Evolutionary conservation across 2,329 filamentous ascomycete species (phyloP).

Genomic region (Cladosporium sp.): DNA sequence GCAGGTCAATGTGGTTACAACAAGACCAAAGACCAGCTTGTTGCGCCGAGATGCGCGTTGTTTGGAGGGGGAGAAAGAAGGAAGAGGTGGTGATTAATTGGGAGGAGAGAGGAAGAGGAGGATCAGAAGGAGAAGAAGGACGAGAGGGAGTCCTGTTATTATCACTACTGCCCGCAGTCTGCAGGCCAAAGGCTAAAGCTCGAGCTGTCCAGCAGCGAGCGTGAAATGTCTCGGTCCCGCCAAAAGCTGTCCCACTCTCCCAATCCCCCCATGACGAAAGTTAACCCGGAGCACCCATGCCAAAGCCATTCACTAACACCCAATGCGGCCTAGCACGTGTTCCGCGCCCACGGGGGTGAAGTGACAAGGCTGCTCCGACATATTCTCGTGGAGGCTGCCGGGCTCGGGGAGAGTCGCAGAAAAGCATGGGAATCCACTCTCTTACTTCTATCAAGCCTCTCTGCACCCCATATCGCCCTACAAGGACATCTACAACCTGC

Average conservation of each 20-base stretch:
- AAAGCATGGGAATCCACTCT: constrained; percentile 4
- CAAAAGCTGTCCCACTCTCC: constrained; percentile 4
- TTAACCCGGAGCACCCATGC: neutral
- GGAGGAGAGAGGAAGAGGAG: neutral
- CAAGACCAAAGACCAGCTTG: constrained; percentile 7
- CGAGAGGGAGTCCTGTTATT: neutral
- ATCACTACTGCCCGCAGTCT: neutral
- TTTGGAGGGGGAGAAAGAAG: neutral
- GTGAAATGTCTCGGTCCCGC: constrained; percentile 8
- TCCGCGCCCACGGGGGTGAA: constrained; percentile 9
- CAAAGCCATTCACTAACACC: neutral
- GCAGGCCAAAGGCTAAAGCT: constrained; percentile 8
- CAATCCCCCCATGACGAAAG: constrained; percentile 10
- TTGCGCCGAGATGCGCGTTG: neutral
- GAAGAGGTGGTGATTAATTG: neutral
- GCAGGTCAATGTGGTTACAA: constrained; percentile 2
- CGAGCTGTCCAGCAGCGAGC: neutral
- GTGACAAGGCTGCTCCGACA: constrained; percentile 4
- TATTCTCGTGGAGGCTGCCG: neutral
- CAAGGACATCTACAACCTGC: no score
- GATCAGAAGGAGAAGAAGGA: neutral
- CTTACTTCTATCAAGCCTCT: neutral
- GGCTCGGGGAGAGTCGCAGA: constrained; percentile 6
- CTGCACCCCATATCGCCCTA: no score
- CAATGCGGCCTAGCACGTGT: neutral